phyloP scores from a whole-genome alignment of 176 grass and related monocot species.

The Carex myosuroides region DNA sequence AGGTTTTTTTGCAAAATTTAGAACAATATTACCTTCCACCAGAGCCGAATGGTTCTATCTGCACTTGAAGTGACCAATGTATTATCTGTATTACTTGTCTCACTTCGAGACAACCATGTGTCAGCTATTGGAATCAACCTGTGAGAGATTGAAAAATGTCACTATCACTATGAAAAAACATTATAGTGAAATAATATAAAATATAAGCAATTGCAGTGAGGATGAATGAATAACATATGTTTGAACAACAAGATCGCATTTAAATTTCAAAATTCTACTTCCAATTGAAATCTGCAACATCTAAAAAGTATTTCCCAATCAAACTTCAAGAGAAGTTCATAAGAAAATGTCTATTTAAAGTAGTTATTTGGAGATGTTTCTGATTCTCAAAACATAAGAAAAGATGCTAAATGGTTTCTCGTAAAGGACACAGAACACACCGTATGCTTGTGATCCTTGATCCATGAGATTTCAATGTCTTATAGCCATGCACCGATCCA shows the following conservation, averaged over 20 bases:
- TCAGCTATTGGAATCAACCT: slow-evolving; percentile 65
- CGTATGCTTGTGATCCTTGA: slow-evolving; percentile 80
- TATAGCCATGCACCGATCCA: neutral
- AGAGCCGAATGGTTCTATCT: slow-evolving; percentile 77
- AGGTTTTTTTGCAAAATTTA: neutral
- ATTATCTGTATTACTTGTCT: slow-evolving; percentile 41
- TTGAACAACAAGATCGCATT: neutral
- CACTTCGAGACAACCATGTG: slow-evolving; percentile 65
- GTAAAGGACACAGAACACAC: slow-evolving; percentile 24
- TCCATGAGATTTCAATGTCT: slow-evolving; percentile 51
- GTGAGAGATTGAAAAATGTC: slow-evolving; percentile 3
- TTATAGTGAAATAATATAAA: slow-evolving; percentile 22
- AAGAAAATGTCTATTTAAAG: neutral
- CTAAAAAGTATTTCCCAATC: neutral
- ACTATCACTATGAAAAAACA: neutral
- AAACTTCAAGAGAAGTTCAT: neutral
- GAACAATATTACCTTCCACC: slow-evolving; percentile 64
- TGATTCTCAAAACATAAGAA: neutral
- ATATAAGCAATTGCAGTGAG: neutral
- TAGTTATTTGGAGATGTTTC: neutral
- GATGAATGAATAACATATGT: neutral
- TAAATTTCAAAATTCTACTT: neutral
- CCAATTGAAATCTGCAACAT: neutral
- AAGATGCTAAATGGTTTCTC: neutral
- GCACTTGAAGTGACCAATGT: slow-evolving; percentile 77